Conservation (phyloP, 2,329 filamentous ascomycete genomes). For the Talaromyces sp. region DNA sequence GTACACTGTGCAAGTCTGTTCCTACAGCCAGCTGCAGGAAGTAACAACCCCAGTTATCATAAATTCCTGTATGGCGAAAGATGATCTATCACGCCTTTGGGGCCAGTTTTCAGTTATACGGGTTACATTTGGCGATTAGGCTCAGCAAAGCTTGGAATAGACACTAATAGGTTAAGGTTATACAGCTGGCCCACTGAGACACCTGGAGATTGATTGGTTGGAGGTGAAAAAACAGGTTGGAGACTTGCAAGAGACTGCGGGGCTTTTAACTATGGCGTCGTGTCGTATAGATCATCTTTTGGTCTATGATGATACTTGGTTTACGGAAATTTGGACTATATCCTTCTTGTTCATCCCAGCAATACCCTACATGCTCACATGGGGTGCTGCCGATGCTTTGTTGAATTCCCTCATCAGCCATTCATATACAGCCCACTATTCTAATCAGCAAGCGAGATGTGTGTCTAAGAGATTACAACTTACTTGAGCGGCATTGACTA, state of each 20-base stretch:
- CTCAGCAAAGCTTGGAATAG: too few species aligned
- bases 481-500: slow-evolving; percentile 83
- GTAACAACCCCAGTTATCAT: background rate
- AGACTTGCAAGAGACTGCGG: background rate
- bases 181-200: background rate
- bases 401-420: slow-evolving; percentile 65
- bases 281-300: background rate
- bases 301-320: background rate
- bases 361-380: slow-evolving; percentile 17
- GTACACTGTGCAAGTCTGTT: too few species aligned
- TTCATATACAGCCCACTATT: slow-evolving; percentile 83
- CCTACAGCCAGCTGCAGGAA: too few species aligned
- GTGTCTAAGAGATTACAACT: slow-evolving; percentile 19
- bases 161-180: too few species aligned
- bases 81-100: background rate
- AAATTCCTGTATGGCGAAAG: background rate
- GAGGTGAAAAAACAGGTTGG: background rate
- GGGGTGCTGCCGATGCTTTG: slow-evolving; percentile 17
- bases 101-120: background rate
- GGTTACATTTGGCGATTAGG: background rate
- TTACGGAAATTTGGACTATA: background rate
- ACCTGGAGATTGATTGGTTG: background rate
- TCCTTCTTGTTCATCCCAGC: background rate
- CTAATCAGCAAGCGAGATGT: slow-evolving; percentile 4
- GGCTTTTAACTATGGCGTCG: background rate